Evolutionary conservation across 2,329 filamentous ascomycete genomes (phyloP).

Genomic region (Chrysoporthe austroafricana): DNA sequence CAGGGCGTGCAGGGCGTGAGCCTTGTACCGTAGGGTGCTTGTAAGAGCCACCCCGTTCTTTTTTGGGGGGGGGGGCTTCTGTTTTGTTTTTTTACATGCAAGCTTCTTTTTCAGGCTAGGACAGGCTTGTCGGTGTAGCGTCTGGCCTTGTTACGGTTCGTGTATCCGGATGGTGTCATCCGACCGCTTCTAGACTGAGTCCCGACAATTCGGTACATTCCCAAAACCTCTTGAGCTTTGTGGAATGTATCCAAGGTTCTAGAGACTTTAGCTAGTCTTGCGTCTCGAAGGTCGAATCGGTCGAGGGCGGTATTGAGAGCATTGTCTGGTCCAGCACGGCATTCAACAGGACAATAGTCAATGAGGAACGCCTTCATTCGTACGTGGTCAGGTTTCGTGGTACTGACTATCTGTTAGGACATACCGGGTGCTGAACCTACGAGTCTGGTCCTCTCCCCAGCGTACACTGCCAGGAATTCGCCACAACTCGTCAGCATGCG

Average conservation of each 20-base stretch:
- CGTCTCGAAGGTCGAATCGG: neutral
- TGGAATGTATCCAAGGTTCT: neutral
- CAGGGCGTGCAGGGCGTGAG: no score
- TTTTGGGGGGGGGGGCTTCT: no score
- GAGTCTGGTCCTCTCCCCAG: neutral
- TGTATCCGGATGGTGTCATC: neutral
- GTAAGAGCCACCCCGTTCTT: neutral
- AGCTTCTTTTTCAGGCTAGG: neutral
- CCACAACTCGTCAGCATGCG: neutral
- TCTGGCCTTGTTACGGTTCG: neutral
- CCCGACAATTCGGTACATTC: neutral
- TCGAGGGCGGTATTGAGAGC: neutral
- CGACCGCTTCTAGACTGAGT: neutral
- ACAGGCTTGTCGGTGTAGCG: neutral
- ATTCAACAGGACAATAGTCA: neutral
- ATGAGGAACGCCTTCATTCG: neutral
- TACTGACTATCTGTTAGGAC: neutral
- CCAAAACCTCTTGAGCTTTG: neutral
- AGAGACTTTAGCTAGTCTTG: neutral
- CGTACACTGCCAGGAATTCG: neutral
- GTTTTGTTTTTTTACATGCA: neutral
- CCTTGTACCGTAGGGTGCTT: neutral
- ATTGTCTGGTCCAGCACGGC: neutral
- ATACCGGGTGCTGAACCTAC: neutral
- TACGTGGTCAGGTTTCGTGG: neutral